A percentile compares a stretch with the other conserved stretches of the same genome.
Conservation (phyloP, 352 stramenopile genomes). For the Globisporangium barbulae region DNA sequence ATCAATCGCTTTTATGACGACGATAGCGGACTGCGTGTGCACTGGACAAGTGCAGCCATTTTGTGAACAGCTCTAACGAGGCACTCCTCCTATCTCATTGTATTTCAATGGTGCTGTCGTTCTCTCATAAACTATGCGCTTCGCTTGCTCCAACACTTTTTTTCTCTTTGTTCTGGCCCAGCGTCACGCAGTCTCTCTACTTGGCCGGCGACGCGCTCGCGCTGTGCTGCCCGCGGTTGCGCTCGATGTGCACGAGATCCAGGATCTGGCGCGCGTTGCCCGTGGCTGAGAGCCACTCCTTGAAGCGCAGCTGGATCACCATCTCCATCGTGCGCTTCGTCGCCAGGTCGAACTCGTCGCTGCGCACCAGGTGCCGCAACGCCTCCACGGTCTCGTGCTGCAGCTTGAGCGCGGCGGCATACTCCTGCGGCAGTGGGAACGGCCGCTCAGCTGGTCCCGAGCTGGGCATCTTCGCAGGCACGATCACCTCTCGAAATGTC, state of each 20-base stretch:
- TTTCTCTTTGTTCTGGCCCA: neutral
- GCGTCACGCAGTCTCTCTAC: neutral
- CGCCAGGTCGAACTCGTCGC: slow-evolving; percentile 77
- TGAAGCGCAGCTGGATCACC: slow-evolving; percentile 80
- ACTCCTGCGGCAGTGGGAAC: slow-evolving; percentile 78
- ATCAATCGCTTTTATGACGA: too few species aligned
- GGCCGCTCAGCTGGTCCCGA: slow-evolving; percentile 46
- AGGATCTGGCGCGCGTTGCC: slow-evolving; percentile 87
- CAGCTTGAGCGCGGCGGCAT: slow-evolving; percentile 51
- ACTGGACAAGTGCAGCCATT: neutral
- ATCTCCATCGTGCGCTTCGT: slow-evolving; percentile 81
- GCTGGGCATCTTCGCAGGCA: slow-evolving; percentile 58
- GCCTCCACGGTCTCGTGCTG: slow-evolving; percentile 77
- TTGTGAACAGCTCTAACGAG: neutral
- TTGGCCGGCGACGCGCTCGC: slow-evolving; percentile 16
- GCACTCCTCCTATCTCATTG: neutral
- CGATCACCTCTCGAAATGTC: slow-evolving; percentile 61
- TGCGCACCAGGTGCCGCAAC: slow-evolving; percentile 65
- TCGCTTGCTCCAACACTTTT: neutral
- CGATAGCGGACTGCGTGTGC: too few species aligned
- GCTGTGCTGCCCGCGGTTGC: slow-evolving; percentile 21
- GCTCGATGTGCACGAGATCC: slow-evolving; percentile 84
- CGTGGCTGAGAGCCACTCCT: slow-evolving; percentile 86
- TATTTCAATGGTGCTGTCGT: neutral
- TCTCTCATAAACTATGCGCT: neutral